phyloP scores from a whole-genome alignment of 768 basidiomycete species.

The Rhodotorula taiwanensis region DNA sequence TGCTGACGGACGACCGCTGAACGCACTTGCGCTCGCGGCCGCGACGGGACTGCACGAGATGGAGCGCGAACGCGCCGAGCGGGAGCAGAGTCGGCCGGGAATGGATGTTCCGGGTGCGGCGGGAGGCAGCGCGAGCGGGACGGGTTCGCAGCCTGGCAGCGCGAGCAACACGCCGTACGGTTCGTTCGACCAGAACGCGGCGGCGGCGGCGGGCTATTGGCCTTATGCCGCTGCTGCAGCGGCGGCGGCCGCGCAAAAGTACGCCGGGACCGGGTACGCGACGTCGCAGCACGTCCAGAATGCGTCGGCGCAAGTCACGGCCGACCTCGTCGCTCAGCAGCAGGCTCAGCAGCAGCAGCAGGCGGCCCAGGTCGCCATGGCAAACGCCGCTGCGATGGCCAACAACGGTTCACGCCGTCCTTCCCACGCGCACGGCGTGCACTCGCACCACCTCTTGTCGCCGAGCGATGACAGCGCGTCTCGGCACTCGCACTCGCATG shows the following conservation, averaged over 20 bases:
- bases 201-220: constrained; percentile 16
- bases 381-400: neutral
- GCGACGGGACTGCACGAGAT: constrained; percentile 85
- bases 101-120: neutral
- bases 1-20: constrained; percentile 45
- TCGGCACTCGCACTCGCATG: constrained; percentile 36
- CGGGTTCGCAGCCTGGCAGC: constrained; percentile 20
- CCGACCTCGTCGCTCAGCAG: neutral
- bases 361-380: neutral
- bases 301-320: neutral
- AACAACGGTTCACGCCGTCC: neutral
- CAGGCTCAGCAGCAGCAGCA: constrained; percentile 1
- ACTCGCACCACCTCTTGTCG: neutral
- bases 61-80: constrained; percentile 72
- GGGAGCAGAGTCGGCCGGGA: constrained; percentile 1
- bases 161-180: constrained; percentile 30
- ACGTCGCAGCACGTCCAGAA: constrained; percentile 1
- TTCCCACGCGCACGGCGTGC: neutral
- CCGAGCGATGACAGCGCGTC: constrained; percentile 16
- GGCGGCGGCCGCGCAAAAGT: neutral
- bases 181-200: constrained; percentile 18
- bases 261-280: neutral
- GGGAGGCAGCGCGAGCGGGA: constrained; percentile 1
- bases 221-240: neutral
- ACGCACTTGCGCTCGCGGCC: constrained; percentile 53